A percentile compares a stretch with the other conserved stretches of the same genome.
Conservation (phyloP, 805 yeast species). For the Sugiyamaella marilandica region DNA sequence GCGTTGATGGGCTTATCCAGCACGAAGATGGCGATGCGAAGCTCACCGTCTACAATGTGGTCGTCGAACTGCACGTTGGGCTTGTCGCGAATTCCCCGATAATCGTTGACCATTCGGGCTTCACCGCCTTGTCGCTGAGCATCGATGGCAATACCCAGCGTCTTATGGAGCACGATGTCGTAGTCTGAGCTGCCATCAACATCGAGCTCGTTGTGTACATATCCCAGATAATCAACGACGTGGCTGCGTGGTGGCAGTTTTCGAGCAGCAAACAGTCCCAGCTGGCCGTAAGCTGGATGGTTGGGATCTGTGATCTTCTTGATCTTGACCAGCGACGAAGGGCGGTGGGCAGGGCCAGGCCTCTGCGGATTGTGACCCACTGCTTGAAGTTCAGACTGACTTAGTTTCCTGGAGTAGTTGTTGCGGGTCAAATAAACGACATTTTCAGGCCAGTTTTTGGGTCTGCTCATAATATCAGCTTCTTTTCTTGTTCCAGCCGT, state of each 20-base stretch:
- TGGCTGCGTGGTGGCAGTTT: slow-evolving; percentile 18
- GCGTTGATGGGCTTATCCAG: slow-evolving; percentile 16
- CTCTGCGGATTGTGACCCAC: slow-evolving; percentile 11
- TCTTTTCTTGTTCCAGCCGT: too few relatives aligned
- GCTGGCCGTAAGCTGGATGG: slow-evolving; percentile 24
- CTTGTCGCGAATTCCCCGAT: slow-evolving; percentile 18
- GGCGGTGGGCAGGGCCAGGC: slow-evolving; percentile 6
- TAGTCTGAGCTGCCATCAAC: slow-evolving; percentile 21
- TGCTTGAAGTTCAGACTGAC: slow-evolving; percentile 9
- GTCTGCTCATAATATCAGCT: slow-evolving; percentile 7
- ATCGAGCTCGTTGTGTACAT: slow-evolving; percentile 18
- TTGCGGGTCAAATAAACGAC: slow-evolving; percentile 14
- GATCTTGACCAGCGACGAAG: slow-evolving; percentile 16
- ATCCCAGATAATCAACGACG: slow-evolving; percentile 22
- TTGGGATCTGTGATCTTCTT: slow-evolving; percentile 16
- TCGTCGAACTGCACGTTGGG: slow-evolving; percentile 23
- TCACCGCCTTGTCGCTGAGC: slow-evolving; percentile 20
- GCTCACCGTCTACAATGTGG: slow-evolving; percentile 15
- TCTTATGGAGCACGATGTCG: slow-evolving; percentile 17
- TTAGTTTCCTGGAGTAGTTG: slow-evolving; percentile 17
- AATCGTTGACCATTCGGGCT: slow-evolving; percentile 25
- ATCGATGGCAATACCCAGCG: slow-evolving; percentile 20
- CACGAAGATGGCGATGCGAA: slow-evolving; percentile 20
- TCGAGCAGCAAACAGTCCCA: slow-evolving; percentile 21
- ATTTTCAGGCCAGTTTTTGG: slow-evolving; percentile 21